These are phyloP conservation scores for Trichosporon faecale DNA, from an alignment of 1,284 basidiomycete genomes.

Conservation along the genomic window DNA sequence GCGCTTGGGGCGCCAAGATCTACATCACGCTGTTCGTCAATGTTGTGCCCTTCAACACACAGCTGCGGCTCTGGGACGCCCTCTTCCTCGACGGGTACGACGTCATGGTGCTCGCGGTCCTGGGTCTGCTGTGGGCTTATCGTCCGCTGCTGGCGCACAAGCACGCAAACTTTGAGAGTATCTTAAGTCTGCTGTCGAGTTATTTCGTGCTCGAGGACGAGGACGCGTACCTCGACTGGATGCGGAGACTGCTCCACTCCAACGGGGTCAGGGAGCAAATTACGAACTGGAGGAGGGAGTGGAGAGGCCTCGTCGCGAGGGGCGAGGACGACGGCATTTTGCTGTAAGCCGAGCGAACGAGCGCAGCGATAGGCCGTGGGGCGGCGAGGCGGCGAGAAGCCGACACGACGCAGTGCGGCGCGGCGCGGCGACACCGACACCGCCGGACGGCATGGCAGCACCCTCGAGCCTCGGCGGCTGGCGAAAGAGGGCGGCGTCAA, in stretches of 20 bases:
- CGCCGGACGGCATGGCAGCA: too few relatives aligned
- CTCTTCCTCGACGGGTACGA: conserved; percentile 88
- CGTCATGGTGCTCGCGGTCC: conserved; percentile 75
- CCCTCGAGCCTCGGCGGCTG: too few relatives aligned
- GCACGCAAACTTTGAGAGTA: conserved; percentile 80
- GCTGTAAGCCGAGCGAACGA: conserved; percentile 18
- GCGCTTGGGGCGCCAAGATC: conserved; percentile 97
- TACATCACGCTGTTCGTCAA: conserved; percentile 97
- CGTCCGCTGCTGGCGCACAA: conserved; percentile 13
- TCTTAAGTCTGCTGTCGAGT: conserved; percentile 79
- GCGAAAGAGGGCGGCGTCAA: too few relatives aligned
- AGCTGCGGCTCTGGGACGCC: conserved; percentile 91
- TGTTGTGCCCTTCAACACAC: conserved; percentile 91
- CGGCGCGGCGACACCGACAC: too few relatives aligned
- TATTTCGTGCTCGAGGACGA: conserved; percentile 90
- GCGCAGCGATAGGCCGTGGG: background rate
- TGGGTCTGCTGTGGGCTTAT: conserved; percentile 87
- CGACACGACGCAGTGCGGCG: too few relatives aligned
- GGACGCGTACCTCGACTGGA: conserved; percentile 73
- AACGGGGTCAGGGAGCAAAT: conserved; percentile 69
- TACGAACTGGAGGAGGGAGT: conserved; percentile 54
- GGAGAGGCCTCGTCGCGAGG: conserved; percentile 35
- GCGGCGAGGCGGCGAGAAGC: background rate
- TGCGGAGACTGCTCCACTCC: conserved; percentile 67
- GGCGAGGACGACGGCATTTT: conserved; percentile 37